These are phyloP conservation scores for Straminergon stramineum DNA, from an alignment of 225 moss, liverwort and hornwort species.

Conservation along the genomic window DNA sequence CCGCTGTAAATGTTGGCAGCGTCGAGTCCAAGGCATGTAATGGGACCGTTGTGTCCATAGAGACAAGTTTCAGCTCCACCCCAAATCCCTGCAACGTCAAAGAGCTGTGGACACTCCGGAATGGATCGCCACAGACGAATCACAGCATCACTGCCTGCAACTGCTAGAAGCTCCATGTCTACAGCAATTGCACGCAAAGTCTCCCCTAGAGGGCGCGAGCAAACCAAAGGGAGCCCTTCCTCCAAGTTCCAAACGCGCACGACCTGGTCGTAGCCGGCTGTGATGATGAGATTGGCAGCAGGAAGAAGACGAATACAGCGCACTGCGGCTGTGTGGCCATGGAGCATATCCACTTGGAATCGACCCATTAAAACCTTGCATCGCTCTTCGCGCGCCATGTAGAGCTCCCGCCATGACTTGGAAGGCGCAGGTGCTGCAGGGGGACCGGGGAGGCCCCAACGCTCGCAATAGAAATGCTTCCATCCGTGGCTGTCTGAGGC, in stretches of 20 bases:
- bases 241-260: slow-evolving; percentile 95
- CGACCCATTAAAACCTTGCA: slow-evolving; percentile 90
- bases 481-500: slow-evolving; percentile 96
- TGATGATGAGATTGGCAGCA: slow-evolving; percentile 70
- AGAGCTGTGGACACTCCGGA: slow-evolving; percentile 60
- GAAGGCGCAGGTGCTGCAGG: slow-evolving; percentile 14
- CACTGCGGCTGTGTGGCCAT: slow-evolving; percentile 79
- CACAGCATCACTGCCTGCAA: slow-evolving; percentile 56
- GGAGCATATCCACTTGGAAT: slow-evolving; percentile 81
- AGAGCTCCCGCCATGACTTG: slow-evolving; percentile 88
- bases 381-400: slow-evolving; percentile 76
- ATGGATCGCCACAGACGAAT: slow-evolving; percentile 65
- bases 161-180: slow-evolving; percentile 67
- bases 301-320: slow-evolving; percentile 84
- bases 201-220: slow-evolving; percentile 73
- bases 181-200: slow-evolving; percentile 82
- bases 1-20: slow-evolving; percentile 64
- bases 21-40: slow-evolving; percentile 81
- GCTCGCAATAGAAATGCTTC: slow-evolving; percentile 93
- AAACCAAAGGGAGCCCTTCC: slow-evolving; percentile 69
- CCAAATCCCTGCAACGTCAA: slow-evolving; percentile 66
- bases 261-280: slow-evolving; percentile 76
- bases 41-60: slow-evolving; percentile 74
- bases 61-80: slow-evolving; percentile 38
- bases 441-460: slow-evolving; percentile 74